Percentiles rank a stretch among this genome's conserved stretches.
Conservation (phyloP, 306 rosid species). For the Glycine soja region DNA sequence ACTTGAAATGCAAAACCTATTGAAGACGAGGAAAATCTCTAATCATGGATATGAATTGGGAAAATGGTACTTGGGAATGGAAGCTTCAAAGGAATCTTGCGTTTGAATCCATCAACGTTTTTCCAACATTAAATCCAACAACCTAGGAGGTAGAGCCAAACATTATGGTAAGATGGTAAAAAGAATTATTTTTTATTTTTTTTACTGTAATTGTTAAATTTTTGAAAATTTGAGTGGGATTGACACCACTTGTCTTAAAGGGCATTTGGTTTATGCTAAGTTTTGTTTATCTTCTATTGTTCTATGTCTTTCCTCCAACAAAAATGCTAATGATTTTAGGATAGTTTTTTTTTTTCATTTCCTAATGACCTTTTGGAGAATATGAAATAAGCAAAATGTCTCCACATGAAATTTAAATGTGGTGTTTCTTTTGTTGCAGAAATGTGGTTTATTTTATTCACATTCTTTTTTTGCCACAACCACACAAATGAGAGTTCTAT, state of each 20-base stretch:
- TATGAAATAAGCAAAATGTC: background rate
- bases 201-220: background rate
- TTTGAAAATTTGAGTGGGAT: constrained; percentile 12
- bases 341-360: constrained; percentile 14
- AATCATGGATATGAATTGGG: too few species aligned
- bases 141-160: background rate
- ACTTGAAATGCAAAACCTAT: background rate
- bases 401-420: background rate
- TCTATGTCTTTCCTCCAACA: background rate
- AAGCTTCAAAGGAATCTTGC: constrained; percentile 22
- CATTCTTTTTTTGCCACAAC: background rate
- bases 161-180: constrained; percentile 2
- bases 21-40: background rate
- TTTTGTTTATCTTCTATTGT: background rate
- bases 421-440: too few species aligned
- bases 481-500: background rate
- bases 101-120: constrained; percentile 42
- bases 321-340: background rate
- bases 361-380: background rate
- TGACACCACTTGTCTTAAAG: too few species aligned
- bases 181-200: background rate
- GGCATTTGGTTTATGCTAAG: background rate
- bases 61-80: constrained; percentile 49
- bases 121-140: constrained; percentile 22
- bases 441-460: constrained; percentile 1